Conservation (phyloP, 108 stramenopile species). For the Aurantiochytrium sp. region DNA sequence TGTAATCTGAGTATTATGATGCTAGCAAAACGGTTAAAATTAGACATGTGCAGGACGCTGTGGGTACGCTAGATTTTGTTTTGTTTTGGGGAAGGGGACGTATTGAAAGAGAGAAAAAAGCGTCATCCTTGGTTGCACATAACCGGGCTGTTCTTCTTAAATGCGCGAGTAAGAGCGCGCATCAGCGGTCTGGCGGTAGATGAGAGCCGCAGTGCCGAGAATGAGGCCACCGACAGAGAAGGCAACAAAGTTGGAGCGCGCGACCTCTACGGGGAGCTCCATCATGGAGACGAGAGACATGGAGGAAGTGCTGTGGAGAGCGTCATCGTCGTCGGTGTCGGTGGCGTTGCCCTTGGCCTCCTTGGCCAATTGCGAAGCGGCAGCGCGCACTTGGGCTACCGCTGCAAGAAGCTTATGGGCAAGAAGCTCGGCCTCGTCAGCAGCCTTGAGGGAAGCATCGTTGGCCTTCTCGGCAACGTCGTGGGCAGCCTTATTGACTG, state of each 20-base stretch:
- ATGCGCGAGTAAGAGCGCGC: neutral
- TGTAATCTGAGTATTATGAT: no score
- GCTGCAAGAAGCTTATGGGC: neutral
- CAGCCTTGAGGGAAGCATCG: neutral
- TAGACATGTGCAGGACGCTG: no score
- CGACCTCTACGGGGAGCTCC: neutral
- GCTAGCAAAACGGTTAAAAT: no score
- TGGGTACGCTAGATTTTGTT: no score
- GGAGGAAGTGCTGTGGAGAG: neutral
- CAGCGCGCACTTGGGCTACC: neutral
- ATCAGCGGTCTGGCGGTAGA: neutral
- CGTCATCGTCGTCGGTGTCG: neutral
- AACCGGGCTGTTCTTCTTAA: neutral
- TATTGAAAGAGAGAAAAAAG: no score
- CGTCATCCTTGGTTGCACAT: no score
- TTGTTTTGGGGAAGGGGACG: no score
- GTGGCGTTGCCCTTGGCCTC: neutral
- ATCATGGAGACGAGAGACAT: neutral
- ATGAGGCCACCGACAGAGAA: neutral
- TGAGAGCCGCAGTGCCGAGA: neutral
- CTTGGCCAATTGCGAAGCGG: neutral
- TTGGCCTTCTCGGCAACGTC: neutral
- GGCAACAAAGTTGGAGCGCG: neutral
- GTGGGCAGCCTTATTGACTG: neutral
- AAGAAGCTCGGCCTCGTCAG: constrained; percentile 4